Evolutionary conservation across 495 filamentous ascomycete genomes (phyloP).

Genomic region (Penicillium cinerascens): DNA sequence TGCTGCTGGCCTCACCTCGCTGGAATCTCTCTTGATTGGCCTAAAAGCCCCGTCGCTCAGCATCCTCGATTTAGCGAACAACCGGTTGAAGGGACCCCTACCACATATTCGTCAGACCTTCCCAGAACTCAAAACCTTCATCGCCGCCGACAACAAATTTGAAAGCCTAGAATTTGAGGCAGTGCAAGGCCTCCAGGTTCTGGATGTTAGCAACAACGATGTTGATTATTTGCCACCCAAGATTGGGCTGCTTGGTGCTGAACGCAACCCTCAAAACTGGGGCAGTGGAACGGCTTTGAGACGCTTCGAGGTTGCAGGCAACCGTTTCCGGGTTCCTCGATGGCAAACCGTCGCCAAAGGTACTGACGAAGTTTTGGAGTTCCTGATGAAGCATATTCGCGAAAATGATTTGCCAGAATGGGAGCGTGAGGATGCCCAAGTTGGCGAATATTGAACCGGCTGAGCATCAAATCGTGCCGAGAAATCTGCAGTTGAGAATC

Average conservation of each 20-base stretch:
- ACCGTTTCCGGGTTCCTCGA: conserved; percentile 80
- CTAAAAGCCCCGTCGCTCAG: conserved; percentile 68
- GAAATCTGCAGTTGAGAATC: background rate
- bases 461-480: background rate
- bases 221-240: conserved; percentile 72
- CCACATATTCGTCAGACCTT: conserved; percentile 56
- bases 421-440: conserved; percentile 28
- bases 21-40: conserved; percentile 58
- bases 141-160: conserved; percentile 74
- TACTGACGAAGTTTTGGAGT: conserved; percentile 80
- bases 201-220: conserved; percentile 81
- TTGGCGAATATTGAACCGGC: conserved; percentile 9
- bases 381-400: conserved; percentile 75
- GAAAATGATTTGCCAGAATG: conserved; percentile 51
- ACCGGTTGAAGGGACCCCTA: conserved; percentile 65
- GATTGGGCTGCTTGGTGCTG: conserved; percentile 64
- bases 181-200: conserved; percentile 67
- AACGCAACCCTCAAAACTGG: conserved; percentile 42
- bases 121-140: conserved; percentile 61
- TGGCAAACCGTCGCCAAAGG: conserved; percentile 84
- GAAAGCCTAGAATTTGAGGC: conserved; percentile 66
- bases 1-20: conserved; percentile 61
- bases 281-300: conserved; percentile 39
- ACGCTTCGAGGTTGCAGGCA: conserved; percentile 67
- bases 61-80: conserved; percentile 75